Evolutionary conservation across 257 asterid genomes (phyloP).

Genomic region (Salvia rosmarinus): DNA sequence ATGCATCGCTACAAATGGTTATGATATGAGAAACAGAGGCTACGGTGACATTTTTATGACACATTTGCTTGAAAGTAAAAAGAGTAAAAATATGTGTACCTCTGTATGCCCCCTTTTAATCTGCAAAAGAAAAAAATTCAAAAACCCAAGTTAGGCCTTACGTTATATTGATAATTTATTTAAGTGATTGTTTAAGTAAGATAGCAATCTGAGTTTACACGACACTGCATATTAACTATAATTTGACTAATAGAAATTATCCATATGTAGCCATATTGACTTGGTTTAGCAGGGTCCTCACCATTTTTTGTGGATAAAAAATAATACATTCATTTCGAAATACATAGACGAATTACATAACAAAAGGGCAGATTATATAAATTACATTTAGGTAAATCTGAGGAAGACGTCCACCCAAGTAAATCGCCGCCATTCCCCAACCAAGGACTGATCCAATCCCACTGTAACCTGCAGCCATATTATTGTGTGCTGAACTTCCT

Average conservation of each 20-base stretch:
- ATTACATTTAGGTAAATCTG: conserved; percentile 70
- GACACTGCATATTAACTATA: neutral
- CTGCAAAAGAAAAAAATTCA: conserved; percentile 43
- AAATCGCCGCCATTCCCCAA: conserved; percentile 80
- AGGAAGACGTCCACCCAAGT: conserved; percentile 77
- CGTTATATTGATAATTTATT: neutral
- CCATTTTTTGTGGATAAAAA: conserved; percentile 5
- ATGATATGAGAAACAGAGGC: neutral
- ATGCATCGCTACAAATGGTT: conserved; percentile 5
- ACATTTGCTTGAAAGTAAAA: neutral
- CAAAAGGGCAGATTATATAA: neutral
- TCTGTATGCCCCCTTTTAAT: conserved; percentile 64
- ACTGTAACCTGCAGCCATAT: conserved; percentile 32
- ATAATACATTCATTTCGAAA: neutral
- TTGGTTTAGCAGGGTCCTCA: neutral
- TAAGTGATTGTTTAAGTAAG: neutral
- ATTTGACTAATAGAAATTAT: neutral
- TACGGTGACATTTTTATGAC: neutral
- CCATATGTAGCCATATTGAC: neutral
- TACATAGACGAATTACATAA: neutral
- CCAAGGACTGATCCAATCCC: conserved; percentile 64
- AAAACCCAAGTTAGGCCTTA: conserved; percentile 19
- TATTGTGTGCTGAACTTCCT: conserved; percentile 23
- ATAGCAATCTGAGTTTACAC: conserved; percentile 9
- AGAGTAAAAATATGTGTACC: conserved; percentile 40